Percentiles rank a stretch among this genome's conserved stretches.
Evolutionary conservation across 305 asterid species (phyloP).

Genomic region (Fraxinus baroniana): DNA sequence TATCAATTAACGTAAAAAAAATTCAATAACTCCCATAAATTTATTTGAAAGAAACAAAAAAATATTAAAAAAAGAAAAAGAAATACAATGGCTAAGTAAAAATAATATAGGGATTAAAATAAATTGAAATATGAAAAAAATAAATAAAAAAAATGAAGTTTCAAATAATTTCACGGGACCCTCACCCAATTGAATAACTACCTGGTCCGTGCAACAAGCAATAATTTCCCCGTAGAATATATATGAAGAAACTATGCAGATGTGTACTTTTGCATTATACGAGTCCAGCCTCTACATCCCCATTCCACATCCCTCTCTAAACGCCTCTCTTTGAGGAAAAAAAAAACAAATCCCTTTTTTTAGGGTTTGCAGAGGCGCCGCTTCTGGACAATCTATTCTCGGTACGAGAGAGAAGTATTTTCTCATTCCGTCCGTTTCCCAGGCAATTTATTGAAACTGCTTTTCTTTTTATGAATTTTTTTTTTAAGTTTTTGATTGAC

Average conservation of each 20-base stretch:
- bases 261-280: conserved; percentile 37
- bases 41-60: no score
- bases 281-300: conserved; percentile 39
- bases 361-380: conserved; percentile 73
- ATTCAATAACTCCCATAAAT: no score
- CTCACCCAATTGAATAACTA: conserved; percentile 1
- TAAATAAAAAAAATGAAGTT: no score
- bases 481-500: neutral
- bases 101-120: no score
- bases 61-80: no score
- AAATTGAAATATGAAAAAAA: no score
- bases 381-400: conserved; percentile 38
- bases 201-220: conserved; percentile 24
- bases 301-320: conserved; percentile 29
- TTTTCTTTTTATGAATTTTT: neutral
- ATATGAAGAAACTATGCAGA: neutral
- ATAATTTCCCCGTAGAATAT: conserved; percentile 26
- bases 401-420: conserved; percentile 36
- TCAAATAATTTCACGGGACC: no score
- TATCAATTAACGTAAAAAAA: no score
- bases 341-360: conserved; percentile 25
- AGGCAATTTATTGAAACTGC: conserved; percentile 34
- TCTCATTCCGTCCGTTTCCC: conserved; percentile 17
- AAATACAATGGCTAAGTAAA: no score
- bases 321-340: conserved; percentile 8